Base-by-base conservation (phyloP, 2,329 filamentous ascomycete species). In the Claviceps sp. region DNA sequence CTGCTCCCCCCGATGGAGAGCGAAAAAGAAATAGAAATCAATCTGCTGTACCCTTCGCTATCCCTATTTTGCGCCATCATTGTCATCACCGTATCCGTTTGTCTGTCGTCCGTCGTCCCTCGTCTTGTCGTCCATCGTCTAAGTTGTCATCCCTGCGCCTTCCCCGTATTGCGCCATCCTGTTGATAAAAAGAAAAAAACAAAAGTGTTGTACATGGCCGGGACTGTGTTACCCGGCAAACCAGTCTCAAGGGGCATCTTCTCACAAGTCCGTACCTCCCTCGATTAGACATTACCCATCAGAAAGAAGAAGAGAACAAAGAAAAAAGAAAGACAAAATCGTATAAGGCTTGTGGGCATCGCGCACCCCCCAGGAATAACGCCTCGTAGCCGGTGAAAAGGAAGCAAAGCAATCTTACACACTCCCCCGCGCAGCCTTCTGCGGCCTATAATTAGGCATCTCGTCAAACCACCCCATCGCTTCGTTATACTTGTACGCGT, bases 401-500 rank as follows among this genome's bases (percentile, higher is more conserved):
- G 14, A 13, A 44, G 22, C n/a, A 18, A 37, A 16, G 20, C 16
- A 4, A 34, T 9, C 7, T 49, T 24, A 54, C 3, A 54, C 51
- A 22, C 53, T 54, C 26, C 63, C 62, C 24, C 66, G 63, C 30
- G 65, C 56, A 37, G 67, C 66, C 56, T 78, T 77, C 57, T 79
- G 79, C 34, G 93, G 78, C 67, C 85, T 82, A 69, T 93, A 97
- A 62, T 90, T 77, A n/a, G 84, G 86, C 46, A 94, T 70, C 64
- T 93, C 83, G 54, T 93, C 82, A 61, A 98, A 98, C 77, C 84
- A 89, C 56, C 85, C 82, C 20, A 72, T 78, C 3, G 77, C 73
- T 56, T 87, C 79, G 63, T 95, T 87, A 71, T 95, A 98, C 55
- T 83, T 81, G 73, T 95, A 98, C 0, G 89, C 91, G 66, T 95